Conservation (phyloP, 179 eudicot species). For the Corrigiola litoralis region DNA sequence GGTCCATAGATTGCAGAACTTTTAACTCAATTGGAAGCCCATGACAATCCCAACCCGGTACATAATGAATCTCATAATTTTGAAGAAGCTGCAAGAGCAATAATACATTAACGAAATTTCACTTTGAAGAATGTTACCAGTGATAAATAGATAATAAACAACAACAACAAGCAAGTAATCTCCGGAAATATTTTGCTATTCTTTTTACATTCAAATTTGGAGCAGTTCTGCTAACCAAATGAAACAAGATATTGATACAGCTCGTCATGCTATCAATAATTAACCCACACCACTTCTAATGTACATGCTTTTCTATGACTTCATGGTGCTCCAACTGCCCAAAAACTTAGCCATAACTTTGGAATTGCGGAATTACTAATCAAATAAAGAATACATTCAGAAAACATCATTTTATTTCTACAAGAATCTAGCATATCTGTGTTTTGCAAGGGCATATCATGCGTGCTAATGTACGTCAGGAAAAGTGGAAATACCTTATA, state of each 20-base stretch:
- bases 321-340: no score
- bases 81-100: conserved; percentile 92
- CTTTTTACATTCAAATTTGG: no score
- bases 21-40: conserved; percentile 97
- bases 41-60: conserved; percentile 99
- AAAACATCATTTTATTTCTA: not conserved
- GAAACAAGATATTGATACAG: no score
- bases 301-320: no score
- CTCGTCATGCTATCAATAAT: no score
- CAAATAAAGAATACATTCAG: not conserved
- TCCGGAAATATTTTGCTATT: not conserved
- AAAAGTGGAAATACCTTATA: conserved; percentile 60
- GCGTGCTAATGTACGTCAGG: not conserved
- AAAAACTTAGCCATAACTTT: no score
- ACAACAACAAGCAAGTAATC: not conserved
- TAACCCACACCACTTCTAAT: no score
- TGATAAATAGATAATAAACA: no score
- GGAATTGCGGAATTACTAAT: no score
- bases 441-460: not conserved
- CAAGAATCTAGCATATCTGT: not conserved
- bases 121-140: not conserved
- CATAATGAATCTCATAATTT: conserved; percentile 67
- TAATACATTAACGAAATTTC: no score
- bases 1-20: conserved; percentile 91
- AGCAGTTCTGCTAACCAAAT: not conserved